Percentiles rank a stretch among this genome's conserved stretches.
Evolutionary conservation across 768 basidiomycete species (phyloP).

Genomic region (Xerocomus brunneocitrinus): DNA sequence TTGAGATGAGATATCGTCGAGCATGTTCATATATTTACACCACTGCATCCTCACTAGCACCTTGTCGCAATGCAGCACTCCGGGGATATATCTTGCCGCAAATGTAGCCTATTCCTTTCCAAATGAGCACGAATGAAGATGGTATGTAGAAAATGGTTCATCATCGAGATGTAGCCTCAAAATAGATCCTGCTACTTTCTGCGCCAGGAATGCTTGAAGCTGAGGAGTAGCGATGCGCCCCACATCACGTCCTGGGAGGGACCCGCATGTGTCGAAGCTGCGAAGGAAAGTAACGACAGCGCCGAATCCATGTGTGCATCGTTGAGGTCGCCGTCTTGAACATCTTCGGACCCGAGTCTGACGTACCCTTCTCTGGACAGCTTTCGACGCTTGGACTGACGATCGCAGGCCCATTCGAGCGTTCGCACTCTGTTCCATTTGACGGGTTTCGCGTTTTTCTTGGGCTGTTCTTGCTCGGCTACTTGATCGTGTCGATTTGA

Average conservation of each 20-base stretch:
- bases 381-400: conserved; percentile 35
- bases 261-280: conserved; percentile 8
- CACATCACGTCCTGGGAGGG: conserved; percentile 22
- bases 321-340: conserved; percentile 4
- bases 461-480: conserved; percentile 8
- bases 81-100: conserved; percentile 17
- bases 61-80: conserved; percentile 24
- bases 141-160: conserved; percentile 22
- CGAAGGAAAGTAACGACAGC: conserved; percentile 28
- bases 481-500: not conserved
- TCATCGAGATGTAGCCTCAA: conserved; percentile 17
- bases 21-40: conserved; percentile 28
- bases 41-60: conserved; percentile 24
- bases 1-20: conserved; percentile 19
- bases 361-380: conserved; percentile 14
- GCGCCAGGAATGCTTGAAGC: conserved; percentile 27
- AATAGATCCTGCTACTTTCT: conserved; percentile 20
- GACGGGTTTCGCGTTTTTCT: not conserved
- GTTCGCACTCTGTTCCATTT: conserved; percentile 27
- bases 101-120: conserved; percentile 27
- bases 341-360: conserved; percentile 18
- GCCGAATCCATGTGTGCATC: conserved; percentile 23
- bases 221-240: conserved; percentile 28
- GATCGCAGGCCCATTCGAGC: conserved; percentile 45
- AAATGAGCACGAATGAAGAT: conserved; percentile 14